phyloP scores from a whole-genome alignment of 1,139 yeast species.

The Geotrichum fermentans region DNA sequence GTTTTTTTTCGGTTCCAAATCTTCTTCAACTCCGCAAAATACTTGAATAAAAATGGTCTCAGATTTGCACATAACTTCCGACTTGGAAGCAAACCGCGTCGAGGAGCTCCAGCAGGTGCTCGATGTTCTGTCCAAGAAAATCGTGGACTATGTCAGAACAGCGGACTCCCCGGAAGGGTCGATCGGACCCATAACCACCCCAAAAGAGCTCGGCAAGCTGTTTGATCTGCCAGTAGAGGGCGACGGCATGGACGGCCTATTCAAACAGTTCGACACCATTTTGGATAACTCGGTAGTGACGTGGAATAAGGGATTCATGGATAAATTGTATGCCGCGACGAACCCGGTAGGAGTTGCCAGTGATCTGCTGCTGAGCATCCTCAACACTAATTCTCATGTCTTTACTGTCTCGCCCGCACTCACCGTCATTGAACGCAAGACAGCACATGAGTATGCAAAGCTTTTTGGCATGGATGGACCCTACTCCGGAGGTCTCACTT shows the following conservation, averaged over 20 bases:
- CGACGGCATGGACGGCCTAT: conserved; percentile 42
- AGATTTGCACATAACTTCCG: not conserved
- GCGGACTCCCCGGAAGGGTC: conserved; percentile 39
- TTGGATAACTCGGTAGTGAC: conserved; percentile 70
- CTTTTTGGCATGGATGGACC: conserved; percentile 54
- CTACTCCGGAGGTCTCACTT: conserved; percentile 75
- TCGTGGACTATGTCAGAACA: conserved; percentile 41
- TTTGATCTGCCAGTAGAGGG: conserved; percentile 37
- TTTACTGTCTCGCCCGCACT: conserved; percentile 82
- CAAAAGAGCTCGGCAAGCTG: conserved; percentile 35
- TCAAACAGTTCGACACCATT: conserved; percentile 52
- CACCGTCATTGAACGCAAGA: conserved; percentile 66
- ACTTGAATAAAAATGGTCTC: too few species aligned
- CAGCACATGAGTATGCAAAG: conserved; percentile 63
- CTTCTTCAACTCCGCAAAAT: too few species aligned
- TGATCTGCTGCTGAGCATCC: conserved; percentile 61
- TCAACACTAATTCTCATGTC: conserved; percentile 83
- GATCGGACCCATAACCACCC: conserved; percentile 40
- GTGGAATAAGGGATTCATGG: conserved; percentile 84
- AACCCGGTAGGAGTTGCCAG: conserved; percentile 79
- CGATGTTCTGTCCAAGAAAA: conserved; percentile 37
- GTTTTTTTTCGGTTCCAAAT: too few species aligned
- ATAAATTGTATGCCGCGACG: conserved; percentile 76
- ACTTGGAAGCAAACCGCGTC: conserved; percentile 38
- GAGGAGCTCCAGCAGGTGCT: conserved; percentile 45